Evolutionary conservation across 2,329 filamentous ascomycete species (phyloP), one percentile per base, ranked within the genome.

Genomic region (Dichotomopilus funicola): DNA sequence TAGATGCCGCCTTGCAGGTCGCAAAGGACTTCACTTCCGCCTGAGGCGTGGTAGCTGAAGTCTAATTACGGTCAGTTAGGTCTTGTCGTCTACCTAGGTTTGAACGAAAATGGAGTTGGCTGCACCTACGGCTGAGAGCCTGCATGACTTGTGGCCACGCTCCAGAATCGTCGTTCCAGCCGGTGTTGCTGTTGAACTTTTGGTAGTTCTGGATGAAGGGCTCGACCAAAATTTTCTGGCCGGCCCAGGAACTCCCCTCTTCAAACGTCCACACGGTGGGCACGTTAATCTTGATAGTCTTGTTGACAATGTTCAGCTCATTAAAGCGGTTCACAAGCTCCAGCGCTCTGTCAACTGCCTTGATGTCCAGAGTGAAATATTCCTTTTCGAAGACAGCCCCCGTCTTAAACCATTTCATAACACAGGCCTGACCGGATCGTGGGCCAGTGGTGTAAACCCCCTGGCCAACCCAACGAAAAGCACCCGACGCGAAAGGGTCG

Each of bases 161-260:
- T n/a, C 46, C 54, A 0, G 58, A 57, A 6, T 63, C 59, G 54
- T 71, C 62, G 40, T 31, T 63, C 72, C 72, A 76, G 42, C 72
- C 72, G 1, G 61, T 67, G 59, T 74, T 75, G 67, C 71, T 75
- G 62, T 75, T 75, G 65, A 73, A 74, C 63, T 73, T 75, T 56
- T 71, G 62, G 60, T 73, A 74, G 59, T 73, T 71, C 12, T 68
- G 55, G 50, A 75, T 74, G 60, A 72, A 72, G 1, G 72, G 71
- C 60, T 75, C 72, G 31, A 58, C 41, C 1, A 75, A 65, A 4
- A 2, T 0, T 27, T 60, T 66, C 33, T 63, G 56, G 8, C 67
- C 69, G 0, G 55, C 55, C 61, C 57, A 55, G 4, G 36, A 33
- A 8, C 34, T 5, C 4, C n/a, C 8, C 42, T 47, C 34, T 12